Percentiles rank a stretch among this genome's conserved stretches.
These are phyloP conservation scores for Trichothecium roseum DNA, from an alignment of 2,329 filamentous ascomycete species.

Conservation along the genomic window DNA sequence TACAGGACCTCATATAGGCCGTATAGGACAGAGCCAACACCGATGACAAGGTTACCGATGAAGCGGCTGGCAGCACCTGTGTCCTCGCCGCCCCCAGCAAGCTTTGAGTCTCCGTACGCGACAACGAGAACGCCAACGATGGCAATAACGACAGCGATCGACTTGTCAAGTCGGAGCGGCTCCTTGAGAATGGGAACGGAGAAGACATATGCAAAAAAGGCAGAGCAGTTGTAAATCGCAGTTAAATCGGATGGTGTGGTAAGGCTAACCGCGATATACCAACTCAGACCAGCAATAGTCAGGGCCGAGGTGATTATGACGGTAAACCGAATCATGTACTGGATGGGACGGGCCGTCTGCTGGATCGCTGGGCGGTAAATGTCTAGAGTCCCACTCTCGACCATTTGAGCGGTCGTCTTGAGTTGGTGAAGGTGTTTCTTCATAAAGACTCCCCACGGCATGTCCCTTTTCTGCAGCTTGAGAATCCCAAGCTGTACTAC, in stretches of 20 bases:
- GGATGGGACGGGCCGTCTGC: conserved; percentile 30
- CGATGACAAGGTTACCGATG: conserved; percentile 85
- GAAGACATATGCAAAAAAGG: conserved; percentile 97
- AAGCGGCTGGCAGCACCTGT: conserved; percentile 52
- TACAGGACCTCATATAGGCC: conserved; percentile 97
- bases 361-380: conserved; percentile 35
- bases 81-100: conserved; percentile 22
- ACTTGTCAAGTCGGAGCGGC: conserved; percentile 73
- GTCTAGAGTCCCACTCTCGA: conserved; percentile 67
- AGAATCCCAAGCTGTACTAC: conserved; percentile 72
- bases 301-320: conserved; percentile 75
- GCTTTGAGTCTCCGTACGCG: conserved; percentile 71
- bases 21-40: conserved; percentile 81
- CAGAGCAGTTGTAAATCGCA: conserved; percentile 98
- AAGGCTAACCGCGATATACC: conserved; percentile 91
- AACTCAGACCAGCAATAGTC: conserved; percentile 83
- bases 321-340: conserved; percentile 72
- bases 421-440: conserved; percentile 44
- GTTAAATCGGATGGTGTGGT: conserved; percentile 91
- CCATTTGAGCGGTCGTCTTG: conserved; percentile 61
- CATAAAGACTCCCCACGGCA: conserved; percentile 83
- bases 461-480: conserved; percentile 65
- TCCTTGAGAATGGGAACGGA: conserved; percentile 84
- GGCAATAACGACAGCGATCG: conserved; percentile 74
- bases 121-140: conserved; percentile 89